Percentiles rank a stretch among this genome's conserved stretches.
phyloP scores from a whole-genome alignment of 2,329 filamentous ascomycete species.

The Colletotrichum orbiculare region DNA sequence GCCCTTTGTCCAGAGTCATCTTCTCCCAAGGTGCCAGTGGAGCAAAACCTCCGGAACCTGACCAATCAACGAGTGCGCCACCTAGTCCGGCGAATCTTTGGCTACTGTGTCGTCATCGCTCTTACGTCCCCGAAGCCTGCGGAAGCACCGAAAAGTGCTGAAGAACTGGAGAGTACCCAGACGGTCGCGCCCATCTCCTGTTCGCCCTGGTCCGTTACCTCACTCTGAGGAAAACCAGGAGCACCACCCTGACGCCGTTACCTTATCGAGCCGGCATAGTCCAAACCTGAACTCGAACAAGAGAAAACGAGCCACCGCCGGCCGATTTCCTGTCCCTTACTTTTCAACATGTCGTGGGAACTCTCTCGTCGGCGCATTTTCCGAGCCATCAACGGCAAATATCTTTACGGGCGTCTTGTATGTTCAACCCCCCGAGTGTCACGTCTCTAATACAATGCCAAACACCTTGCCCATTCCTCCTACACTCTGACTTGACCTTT shows the following conservation, averaged over 20 bases:
- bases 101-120: constrained; percentile 36
- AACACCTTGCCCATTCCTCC: constrained; percentile 18
- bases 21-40: constrained; percentile 13
- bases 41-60: constrained; percentile 18
- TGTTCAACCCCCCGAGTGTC: constrained; percentile 48
- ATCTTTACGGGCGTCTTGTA: constrained; percentile 79
- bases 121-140: constrained; percentile 26
- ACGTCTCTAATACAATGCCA: constrained; percentile 20
- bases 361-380: constrained; percentile 69
- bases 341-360: constrained; percentile 65
- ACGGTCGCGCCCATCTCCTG: constrained; percentile 5
- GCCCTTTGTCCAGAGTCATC: background rate
- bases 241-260: background rate
- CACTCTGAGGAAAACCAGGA: constrained; percentile 20
- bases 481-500: constrained; percentile 10
- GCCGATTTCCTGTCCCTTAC: constrained; percentile 38
- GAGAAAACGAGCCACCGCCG: constrained; percentile 19
- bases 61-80: constrained; percentile 33
- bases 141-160: constrained; percentile 24
- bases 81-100: constrained; percentile 9
- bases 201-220: constrained; percentile 20
- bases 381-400: constrained; percentile 76
- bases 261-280: constrained; percentile 12
- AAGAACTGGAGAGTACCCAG: background rate
- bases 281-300: constrained; percentile 4